A percentile compares a stretch with the other conserved stretches of the same genome.
These are phyloP conservation scores for Fusarium metavorans DNA, from an alignment of 2,329 filamentous ascomycete species.

Conservation along the genomic window DNA sequence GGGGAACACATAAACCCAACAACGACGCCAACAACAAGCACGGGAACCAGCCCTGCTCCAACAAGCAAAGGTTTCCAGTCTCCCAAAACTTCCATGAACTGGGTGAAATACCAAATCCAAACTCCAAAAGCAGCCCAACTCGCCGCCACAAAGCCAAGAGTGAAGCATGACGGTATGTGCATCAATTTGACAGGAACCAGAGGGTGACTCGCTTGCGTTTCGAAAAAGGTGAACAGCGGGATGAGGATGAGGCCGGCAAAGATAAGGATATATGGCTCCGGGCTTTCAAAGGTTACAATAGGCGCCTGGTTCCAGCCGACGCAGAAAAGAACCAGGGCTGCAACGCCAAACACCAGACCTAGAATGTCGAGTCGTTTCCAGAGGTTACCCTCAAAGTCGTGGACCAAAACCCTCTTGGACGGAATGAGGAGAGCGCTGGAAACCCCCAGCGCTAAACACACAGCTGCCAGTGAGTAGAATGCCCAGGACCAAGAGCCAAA, in stretches of 20 bases:
- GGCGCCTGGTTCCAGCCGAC: slow-evolving; percentile 44
- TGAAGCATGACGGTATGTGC: slow-evolving; percentile 23
- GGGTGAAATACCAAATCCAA: slow-evolving; percentile 44
- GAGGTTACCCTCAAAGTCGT: slow-evolving; percentile 40
- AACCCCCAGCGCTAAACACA: slow-evolving; percentile 36
- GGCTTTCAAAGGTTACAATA: slow-evolving; percentile 28
- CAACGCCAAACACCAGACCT: slow-evolving; percentile 23
- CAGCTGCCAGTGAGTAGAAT: slow-evolving; percentile 37
- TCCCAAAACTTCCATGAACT: slow-evolving; percentile 39
- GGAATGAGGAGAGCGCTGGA: slow-evolving; percentile 41
- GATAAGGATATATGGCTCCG: slow-evolving; percentile 37
- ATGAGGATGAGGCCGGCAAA: slow-evolving; percentile 29
- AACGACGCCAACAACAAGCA: slow-evolving; percentile 33
- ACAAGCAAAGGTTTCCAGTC: slow-evolving; percentile 36
- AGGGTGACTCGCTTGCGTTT: slow-evolving; percentile 36
- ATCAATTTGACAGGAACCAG: slow-evolving; percentile 41
- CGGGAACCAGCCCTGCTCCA: slow-evolving; percentile 39
- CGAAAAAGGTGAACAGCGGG: slow-evolving; percentile 30
- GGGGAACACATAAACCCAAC: slow-evolving; percentile 32
- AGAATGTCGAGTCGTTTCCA: slow-evolving; percentile 41
- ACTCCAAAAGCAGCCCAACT: slow-evolving; percentile 41
- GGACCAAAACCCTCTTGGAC: slow-evolving; percentile 30
- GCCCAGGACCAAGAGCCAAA: slow-evolving; percentile 43
- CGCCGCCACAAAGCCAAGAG: slow-evolving; percentile 33
- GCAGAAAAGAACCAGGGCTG: slow-evolving; percentile 37